A percentile compares a stretch with the other conserved stretches of the same genome.
Evolutionary conservation across 352 stramenopile species (phyloP).

Genomic region (Blastocystis sp.): DNA sequence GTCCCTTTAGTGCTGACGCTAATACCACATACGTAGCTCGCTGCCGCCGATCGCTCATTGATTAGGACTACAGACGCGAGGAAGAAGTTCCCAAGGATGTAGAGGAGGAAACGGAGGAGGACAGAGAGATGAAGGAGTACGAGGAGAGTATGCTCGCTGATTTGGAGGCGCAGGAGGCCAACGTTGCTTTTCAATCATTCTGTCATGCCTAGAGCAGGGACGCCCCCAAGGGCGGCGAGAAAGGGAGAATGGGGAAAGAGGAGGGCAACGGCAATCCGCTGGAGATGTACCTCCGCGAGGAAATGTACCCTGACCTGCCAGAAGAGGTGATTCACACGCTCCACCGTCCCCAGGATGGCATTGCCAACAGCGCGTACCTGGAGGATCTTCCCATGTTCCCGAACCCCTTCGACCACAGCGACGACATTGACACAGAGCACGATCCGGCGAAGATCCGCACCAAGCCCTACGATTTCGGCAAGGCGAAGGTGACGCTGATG

Average conservation of each 20-base stretch:
- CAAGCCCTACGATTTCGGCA: constrained; percentile 55
- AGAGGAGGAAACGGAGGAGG: background rate
- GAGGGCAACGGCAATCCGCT: constrained; percentile 9
- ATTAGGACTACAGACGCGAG: background rate
- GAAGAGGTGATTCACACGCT: constrained; percentile 49
- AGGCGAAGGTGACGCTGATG: background rate
- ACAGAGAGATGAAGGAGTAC: background rate
- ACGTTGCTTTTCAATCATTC: background rate
- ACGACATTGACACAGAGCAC: constrained; percentile 22
- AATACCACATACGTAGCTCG: background rate
- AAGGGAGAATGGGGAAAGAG: background rate
- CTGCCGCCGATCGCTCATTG: background rate
- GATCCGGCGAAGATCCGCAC: constrained; percentile 43
- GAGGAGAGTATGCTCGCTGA: background rate
- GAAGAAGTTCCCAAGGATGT: background rate
- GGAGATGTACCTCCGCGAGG: constrained; percentile 2
- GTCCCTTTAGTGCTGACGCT: background rate
- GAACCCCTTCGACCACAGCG: constrained; percentile 61
- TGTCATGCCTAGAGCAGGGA: background rate
- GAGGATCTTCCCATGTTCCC: constrained; percentile 55
- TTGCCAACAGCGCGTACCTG: constrained; percentile 23
- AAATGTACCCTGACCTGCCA: constrained; percentile 42
- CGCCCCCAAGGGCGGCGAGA: background rate
- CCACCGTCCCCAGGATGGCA: background rate
- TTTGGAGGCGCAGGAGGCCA: background rate